Evolutionary conservation across 306 rosid species (phyloP), one percentile per base, ranked within the genome.

Genomic region (Quercus rubra): DNA sequence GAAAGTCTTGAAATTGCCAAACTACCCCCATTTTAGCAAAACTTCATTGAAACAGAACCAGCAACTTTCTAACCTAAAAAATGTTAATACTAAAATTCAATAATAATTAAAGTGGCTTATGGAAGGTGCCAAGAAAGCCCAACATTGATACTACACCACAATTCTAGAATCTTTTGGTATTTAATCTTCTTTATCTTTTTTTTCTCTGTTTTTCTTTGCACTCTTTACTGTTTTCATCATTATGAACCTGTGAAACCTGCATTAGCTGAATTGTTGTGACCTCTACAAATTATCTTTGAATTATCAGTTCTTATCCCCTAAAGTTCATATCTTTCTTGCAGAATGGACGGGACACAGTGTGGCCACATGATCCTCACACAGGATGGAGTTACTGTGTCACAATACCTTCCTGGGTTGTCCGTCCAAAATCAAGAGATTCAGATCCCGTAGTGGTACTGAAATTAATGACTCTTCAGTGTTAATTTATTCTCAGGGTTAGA

Each of bases 331-430:
- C 35, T 52, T n/a, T 88, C 87, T n/a, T 82, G 82, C 97, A 94
- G 97, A 84, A 87, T 78, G 97, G 97, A 17, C 83, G 84, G 78
- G 95, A 84, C 56, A 90, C 99, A 41, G 85, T 92, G 46, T 91
- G 97, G 99, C 97, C 97, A n/a, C 97, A 91, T 79, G 86, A 89
- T 87, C 90, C 92, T 80, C 92, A 64, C 69, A 49, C 89, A 18
- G 99, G 97, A 70, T 94, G 99, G 97, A 90, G 92, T 91, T 91
- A 91, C 86, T 92, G 93, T 72, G 87, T 94, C 76, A 78, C 89
- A 20, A 80, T 94, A 66, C 97, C 97, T 59, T 91, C 95, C 33
- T 92, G 93, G 99, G 90, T 86, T 55, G 88, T 88, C 74, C 85
- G 87, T 82, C 99, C 93, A 74, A 94, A 91, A 84, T 88, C 95